Base-by-base conservation (phyloP, 2,329 filamentous ascomycete species). In the Alternaria brassicae region DNA sequence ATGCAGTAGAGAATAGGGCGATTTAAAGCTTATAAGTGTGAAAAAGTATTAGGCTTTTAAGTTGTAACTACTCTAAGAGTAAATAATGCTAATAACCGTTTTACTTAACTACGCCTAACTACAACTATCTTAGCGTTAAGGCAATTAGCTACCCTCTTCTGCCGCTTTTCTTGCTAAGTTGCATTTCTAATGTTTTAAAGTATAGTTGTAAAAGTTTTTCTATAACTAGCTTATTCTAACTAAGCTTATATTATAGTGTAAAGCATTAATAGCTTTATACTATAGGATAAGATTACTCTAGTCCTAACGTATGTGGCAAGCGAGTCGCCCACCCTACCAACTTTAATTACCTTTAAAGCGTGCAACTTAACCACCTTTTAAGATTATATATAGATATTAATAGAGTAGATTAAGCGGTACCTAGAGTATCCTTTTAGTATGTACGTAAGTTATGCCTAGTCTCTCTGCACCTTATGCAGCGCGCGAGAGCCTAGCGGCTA, bases 281-380 rank as follows among this genome's bases (percentile, higher is more conserved):
- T 17, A 42, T 37, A 52, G 9, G 49, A 52, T 41, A n/a, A 52
- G 2, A 52, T 34, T 6, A 52, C 37, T 32, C 49, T 52, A n/a
- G 49, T 23, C 15, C 12, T 52, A 27, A 27, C n/a, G n/a, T n/a
- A n/a, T n/a, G n/a, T n/a, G n/a, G n/a, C n/a, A n/a, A n/a, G n/a
- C n/a, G n/a, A n/a, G n/a, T n/a, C n/a, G n/a, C n/a, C n/a, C n/a
- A n/a, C n/a, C n/a, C n/a, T n/a, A n/a, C n/a, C n/a, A n/a, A n/a
- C n/a, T n/a, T n/a, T n/a, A n/a, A n/a, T n/a, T n/a, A n/a, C n/a
- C n/a, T n/a, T n/a, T n/a, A n/a, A n/a, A n/a, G n/a, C n/a, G n/a
- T n/a, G n/a, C n/a, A n/a, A n/a, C n/a, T n/a, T n/a, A n/a, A n/a
- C n/a, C n/a, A n/a, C n/a, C n/a, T n/a, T n/a, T n/a, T n/a, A n/a